Base-by-base conservation (phyloP, 2,329 filamentous ascomycete genomes). In the Phialemoniopsis sp. region DNA sequence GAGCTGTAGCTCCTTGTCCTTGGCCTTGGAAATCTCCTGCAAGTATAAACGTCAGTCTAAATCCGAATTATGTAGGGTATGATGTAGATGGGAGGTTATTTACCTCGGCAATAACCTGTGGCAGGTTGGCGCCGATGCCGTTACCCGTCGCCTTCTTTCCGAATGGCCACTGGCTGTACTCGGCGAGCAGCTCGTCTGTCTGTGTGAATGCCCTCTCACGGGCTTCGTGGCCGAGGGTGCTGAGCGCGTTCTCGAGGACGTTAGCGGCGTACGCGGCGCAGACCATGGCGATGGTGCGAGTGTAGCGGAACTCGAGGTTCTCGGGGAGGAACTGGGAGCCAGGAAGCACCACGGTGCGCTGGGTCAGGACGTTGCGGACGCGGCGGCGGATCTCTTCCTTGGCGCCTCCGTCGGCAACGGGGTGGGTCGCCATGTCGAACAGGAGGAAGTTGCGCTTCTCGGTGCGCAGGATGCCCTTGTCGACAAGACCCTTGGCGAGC, bases 391-490 rank as follows among this genome's bases (percentile, higher is more conserved):
- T 93, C 70, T 98, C 93, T 58, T 97, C 93, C 72, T 98, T 98
- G 56, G 93, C 93, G 56, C 89, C 91, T 49, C 89, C 87, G 57
- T 98, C 93, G 48, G 89, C 91, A 42, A 98, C 90, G 32, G 93
- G 93, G 64, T 98, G 93, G 48, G 93, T 98, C 42, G 93, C 93
- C 93, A 98, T 98, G 70, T 98, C 93, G 73, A 98, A 98, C 48
- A 98, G 86, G 49, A 98, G 79, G 72, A 98, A 98, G 73, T 98
- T 98, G 67, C 89, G 89, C 75, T 98, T 98, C 67, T 98, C 93
- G 45, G 93, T 98, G 54, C 93, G 88, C 42, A 98, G 80, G 60
- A 98, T 95, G 57, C 93, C 93, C 72, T 98, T 98, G 72, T 98
- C 93, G 48, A 98, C 93, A 34, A 98, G 80, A 28, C 93, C 93